Percentiles rank a stretch among this genome's conserved stretches.
phyloP scores from a whole-genome alignment of 768 basidiomycete genomes.

The Imleria badia region DNA sequence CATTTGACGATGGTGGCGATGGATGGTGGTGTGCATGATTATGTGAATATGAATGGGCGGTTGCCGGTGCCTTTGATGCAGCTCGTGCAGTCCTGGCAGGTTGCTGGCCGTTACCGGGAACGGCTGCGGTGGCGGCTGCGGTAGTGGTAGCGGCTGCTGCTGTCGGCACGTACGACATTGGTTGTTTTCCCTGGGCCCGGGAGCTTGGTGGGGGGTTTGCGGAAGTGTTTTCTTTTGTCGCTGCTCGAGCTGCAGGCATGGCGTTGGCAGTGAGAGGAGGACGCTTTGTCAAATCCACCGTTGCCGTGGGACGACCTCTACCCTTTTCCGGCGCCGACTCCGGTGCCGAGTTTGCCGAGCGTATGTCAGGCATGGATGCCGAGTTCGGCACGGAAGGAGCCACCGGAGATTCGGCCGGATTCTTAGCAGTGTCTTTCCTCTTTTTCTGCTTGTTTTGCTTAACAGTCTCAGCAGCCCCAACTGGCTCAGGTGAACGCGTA shows the following conservation, averaged over 20 bases:
- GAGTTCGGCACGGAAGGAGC: constrained; percentile 29
- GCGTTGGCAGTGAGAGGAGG: constrained; percentile 40
- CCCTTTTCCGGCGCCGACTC: constrained; percentile 35
- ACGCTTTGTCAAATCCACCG: constrained; percentile 38
- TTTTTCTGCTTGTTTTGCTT: constrained; percentile 46
- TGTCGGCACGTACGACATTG: constrained; percentile 66
- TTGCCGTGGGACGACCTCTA: constrained; percentile 31
- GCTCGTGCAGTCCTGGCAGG: constrained; percentile 44
- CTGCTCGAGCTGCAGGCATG: constrained; percentile 43
- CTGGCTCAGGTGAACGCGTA: constrained; percentile 24
- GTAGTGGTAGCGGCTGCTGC: constrained; percentile 24
- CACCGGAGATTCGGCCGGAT: constrained; percentile 25
- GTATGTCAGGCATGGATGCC: constrained; percentile 21
- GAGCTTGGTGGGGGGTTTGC: constrained; percentile 62
- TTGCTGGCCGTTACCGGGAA: constrained; percentile 32
- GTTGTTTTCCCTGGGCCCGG: constrained; percentile 89
- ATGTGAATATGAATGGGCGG: constrained; percentile 48
- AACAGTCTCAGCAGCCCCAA: constrained; percentile 10
- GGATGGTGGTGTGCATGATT: constrained; percentile 56
- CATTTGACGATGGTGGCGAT: constrained; percentile 39
- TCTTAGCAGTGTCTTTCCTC: constrained; percentile 34
- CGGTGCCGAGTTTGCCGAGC: constrained; percentile 32
- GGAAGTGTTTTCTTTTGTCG: constrained; percentile 38
- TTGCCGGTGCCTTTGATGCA: constrained; percentile 58
- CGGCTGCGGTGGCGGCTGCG: constrained; percentile 36